These are phyloP conservation scores for Coniella vitis DNA, from an alignment of 2,329 filamentous ascomycete species.

Conservation along the genomic window DNA sequence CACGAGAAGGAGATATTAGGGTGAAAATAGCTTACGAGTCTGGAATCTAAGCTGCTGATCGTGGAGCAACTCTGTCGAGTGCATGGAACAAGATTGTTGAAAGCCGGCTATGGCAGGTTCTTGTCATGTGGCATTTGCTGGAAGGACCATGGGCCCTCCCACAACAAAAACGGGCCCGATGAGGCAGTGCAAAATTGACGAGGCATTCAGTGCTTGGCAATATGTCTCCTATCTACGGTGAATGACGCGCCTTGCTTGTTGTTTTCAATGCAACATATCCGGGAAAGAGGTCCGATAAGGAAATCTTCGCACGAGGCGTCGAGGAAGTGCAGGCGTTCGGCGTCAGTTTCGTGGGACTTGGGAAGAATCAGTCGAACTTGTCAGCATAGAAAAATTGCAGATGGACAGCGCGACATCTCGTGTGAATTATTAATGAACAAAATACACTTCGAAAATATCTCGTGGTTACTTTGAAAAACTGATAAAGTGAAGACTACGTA, in stretches of 20 bases:
- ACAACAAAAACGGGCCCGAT: not conserved
- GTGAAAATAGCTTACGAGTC: too few relatives aligned
- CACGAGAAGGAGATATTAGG: constrained; percentile 61
- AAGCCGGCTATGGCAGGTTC: too few relatives aligned
- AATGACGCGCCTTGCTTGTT: not conserved
- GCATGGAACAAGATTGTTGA: too few relatives aligned
- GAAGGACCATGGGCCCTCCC: too few relatives aligned
- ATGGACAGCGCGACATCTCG: not conserved
- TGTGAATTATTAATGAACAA: not conserved
- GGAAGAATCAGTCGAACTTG: not conserved
- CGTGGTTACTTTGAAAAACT: not conserved
- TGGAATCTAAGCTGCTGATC: too few relatives aligned
- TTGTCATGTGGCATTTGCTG: too few relatives aligned
- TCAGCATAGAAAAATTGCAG: not conserved
- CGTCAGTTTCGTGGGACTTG: not conserved
- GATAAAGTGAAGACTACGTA: not conserved
- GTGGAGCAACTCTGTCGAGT: too few relatives aligned
- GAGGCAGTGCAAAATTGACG: not conserved
- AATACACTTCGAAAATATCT: not conserved
- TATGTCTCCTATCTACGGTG: not conserved
- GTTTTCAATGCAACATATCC: not conserved
- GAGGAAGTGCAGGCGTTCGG: constrained; percentile 2
- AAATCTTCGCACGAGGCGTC: not conserved
- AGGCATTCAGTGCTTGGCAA: not conserved
- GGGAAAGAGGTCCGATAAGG: not conserved